Evolutionary conservation across 225 moss, liverwort and hornwort species (phyloP), one percentile per base, ranked within the genome.

Genomic region (Straminergon stramineum): DNA sequence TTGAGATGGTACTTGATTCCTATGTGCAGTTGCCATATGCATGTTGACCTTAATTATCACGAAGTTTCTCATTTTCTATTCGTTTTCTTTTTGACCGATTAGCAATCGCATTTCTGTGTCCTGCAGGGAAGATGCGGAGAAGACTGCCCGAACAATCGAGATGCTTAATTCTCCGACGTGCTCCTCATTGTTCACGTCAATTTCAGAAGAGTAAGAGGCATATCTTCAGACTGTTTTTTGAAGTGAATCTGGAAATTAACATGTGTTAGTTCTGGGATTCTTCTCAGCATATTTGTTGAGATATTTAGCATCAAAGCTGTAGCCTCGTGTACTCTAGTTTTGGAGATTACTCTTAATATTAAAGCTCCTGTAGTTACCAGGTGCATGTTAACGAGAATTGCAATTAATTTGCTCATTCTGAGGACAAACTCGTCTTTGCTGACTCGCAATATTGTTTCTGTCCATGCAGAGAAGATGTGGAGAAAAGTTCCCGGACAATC

Each of bases 71-170:
- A 53, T 87, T 82, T 31, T 86, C 27, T 81, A 15, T 84, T 48
- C 35, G 61, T 75, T 23, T 37, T 13, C 78, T 30, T 79, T 82
- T 70, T 55, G 79, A 43, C 79, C 52, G 88, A 55, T 79, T 65
- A n/a, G 24, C 71, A 61, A 78, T 82, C 68, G 61, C 65, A 51
- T 83, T 58, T 84, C 67, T 90, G 37, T 86, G 41, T n/a, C 68
- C 45, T 83, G 75, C 79, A 94, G 94, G 68, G 92, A 92, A 74
- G 92, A 90, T 87, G 78, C 90, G 88, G 88, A 81, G 88, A 88
- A 84, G 82, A 70, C 86, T 60, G 35, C 62, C 32, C 84, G 60
- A 76, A 31, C 62, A 65, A 87, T 93, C 18, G 79, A 92, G 83
- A 61, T 68, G 86, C 88, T 67, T 28, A 85, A 88, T n/a, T 81